Evolutionary conservation across 2,329 filamentous ascomycete species (phyloP).

Genomic region (Aspergillus novofumigatus): DNA sequence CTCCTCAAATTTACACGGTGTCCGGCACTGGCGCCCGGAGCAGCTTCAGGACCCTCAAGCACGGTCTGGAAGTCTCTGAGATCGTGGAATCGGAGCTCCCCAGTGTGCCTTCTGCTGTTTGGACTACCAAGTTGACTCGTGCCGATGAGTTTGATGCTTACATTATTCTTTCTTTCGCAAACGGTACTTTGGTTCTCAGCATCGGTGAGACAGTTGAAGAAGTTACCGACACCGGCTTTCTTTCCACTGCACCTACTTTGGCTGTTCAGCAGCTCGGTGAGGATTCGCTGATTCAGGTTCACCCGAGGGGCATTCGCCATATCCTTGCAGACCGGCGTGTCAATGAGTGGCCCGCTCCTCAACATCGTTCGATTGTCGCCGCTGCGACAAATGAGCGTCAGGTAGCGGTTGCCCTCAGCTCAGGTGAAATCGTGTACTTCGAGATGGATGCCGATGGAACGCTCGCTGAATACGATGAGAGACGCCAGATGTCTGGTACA

Average conservation of each 20-base stretch:
- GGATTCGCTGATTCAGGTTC: slow-evolving; percentile 87
- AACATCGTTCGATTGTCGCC: slow-evolving; percentile 91
- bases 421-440: slow-evolving; percentile 95
- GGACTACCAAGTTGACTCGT: slow-evolving; percentile 84
- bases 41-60: slow-evolving; percentile 84
- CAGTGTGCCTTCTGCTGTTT: slow-evolving; percentile 83
- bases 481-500: slow-evolving; percentile 90
- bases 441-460: slow-evolving; percentile 92
- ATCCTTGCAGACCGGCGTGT: slow-evolving; percentile 72
- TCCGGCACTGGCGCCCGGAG: slow-evolving; percentile 86
- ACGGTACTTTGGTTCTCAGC: slow-evolving; percentile 84
- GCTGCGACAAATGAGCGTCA: slow-evolving; percentile 91
- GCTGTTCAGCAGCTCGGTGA: slow-evolving; percentile 93
- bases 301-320: slow-evolving; percentile 92
- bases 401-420: slow-evolving; percentile 89
- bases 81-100: slow-evolving; percentile 93
- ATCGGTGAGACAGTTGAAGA: slow-evolving; percentile 97
- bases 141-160: slow-evolving; percentile 87
- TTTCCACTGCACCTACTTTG: slow-evolving; percentile 81
- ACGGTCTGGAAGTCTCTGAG: slow-evolving; percentile 88
- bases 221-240: slow-evolving; percentile 87
- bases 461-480: slow-evolving; percentile 89
- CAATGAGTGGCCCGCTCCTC: slow-evolving; percentile 90
- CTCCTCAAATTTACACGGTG: slow-evolving; percentile 91
- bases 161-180: slow-evolving; percentile 89